Evolutionary conservation across 495 filamentous ascomycete species (phyloP).

Genomic region (Lentithecium fluviatile): DNA sequence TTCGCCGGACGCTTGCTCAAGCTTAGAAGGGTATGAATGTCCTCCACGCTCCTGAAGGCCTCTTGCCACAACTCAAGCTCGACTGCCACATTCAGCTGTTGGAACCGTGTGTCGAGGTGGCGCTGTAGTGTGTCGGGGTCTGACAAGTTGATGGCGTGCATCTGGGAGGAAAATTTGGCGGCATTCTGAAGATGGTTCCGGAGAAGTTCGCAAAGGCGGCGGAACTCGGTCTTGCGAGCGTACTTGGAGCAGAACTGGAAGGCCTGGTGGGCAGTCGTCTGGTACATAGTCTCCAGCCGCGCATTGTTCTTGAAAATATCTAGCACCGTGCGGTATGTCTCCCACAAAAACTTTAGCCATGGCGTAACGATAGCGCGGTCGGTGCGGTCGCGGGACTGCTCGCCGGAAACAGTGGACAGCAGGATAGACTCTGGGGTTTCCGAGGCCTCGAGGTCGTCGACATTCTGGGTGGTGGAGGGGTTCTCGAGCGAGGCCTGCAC

Average conservation of each 20-base stretch:
- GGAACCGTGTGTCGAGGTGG: slow-evolving; percentile 95
- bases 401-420: slow-evolving; percentile 93
- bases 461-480: slow-evolving; percentile 63
- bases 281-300: slow-evolving; percentile 94
- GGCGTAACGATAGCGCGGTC: slow-evolving; percentile 97
- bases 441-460: slow-evolving; percentile 94
- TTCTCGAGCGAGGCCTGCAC: slow-evolving; percentile 84
- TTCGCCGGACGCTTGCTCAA: slow-evolving; percentile 99
- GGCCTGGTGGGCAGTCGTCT: slow-evolving; percentile 94
- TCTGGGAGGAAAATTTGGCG: slow-evolving; percentile 97
- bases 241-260: slow-evolving; percentile 99
- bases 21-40: slow-evolving; percentile 97
- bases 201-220: slow-evolving; percentile 93
- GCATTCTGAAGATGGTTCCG: slow-evolving; percentile 99
- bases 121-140: slow-evolving; percentile 96
- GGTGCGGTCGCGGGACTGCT: slow-evolving; percentile 93
- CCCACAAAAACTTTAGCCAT: slow-evolving; percentile 99
- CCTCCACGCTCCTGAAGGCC: slow-evolving; percentile 97
- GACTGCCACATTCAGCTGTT: slow-evolving; percentile 96
- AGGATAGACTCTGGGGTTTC: slow-evolving; percentile 98
- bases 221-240: slow-evolving; percentile 97
- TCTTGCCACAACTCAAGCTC: slow-evolving; percentile 99
- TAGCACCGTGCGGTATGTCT: slow-evolving; percentile 98
- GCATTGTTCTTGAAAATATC: slow-evolving; percentile 99
- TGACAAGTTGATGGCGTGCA: slow-evolving; percentile 98